These are phyloP conservation scores for Tricholoma matsutake DNA, from an alignment of 768 basidiomycete genomes.

Conservation along the genomic window DNA sequence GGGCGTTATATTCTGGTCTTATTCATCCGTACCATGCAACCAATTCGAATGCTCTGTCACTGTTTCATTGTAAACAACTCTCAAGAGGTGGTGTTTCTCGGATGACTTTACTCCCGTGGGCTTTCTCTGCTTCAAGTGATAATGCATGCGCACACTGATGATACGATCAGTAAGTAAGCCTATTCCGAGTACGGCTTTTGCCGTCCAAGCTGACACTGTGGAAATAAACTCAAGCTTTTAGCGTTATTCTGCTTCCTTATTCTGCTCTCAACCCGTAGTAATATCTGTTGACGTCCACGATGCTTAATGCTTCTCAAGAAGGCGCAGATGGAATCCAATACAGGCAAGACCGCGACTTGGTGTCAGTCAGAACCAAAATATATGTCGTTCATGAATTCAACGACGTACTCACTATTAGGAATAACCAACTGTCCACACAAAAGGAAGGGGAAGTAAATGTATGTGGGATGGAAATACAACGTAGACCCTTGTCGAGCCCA, in stretches of 20 bases:
- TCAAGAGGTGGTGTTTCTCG: too few relatives aligned
- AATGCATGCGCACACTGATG: too few relatives aligned
- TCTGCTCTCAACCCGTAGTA: background rate
- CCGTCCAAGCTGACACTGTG: background rate
- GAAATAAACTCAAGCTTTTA: constrained; percentile 3
- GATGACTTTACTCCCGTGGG: too few relatives aligned
- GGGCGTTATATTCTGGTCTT: too few relatives aligned
- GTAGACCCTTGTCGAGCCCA: background rate
- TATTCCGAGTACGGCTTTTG: background rate
- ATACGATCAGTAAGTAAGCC: too few relatives aligned
- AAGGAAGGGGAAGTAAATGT: background rate
- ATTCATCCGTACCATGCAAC: too few relatives aligned
- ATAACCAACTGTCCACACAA: background rate
- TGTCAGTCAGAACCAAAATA: background rate
- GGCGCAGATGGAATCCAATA: background rate
- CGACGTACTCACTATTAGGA: background rate
- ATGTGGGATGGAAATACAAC: background rate
- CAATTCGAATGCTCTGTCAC: too few relatives aligned
- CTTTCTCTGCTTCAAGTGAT: too few relatives aligned
- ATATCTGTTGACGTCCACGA: background rate
- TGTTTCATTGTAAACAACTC: too few relatives aligned
- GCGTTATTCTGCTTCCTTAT: background rate
- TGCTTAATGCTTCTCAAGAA: background rate
- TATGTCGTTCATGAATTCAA: background rate
- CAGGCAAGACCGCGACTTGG: background rate